Base-by-base conservation (phyloP, 768 basidiomycete species). In the Mycena venus region DNA sequence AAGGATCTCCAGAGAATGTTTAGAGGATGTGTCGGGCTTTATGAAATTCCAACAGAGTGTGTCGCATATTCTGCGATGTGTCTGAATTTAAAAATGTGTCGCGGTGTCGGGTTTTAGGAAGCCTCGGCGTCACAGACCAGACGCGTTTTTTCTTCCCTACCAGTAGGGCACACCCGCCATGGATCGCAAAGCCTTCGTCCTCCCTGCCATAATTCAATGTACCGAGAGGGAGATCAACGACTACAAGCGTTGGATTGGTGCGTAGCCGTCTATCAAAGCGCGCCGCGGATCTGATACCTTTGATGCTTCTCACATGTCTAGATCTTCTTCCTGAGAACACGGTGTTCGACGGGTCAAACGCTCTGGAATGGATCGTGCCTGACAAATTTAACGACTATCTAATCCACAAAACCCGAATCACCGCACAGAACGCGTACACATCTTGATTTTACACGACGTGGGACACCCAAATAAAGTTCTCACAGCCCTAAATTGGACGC, bases 181-280 rank as follows among this genome's bases (percentile, higher is more conserved):
- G n/a, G n/a, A n/a, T n/a, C n/a, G n/a, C n/a, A n/a, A n/a, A n/a
- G n/a, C n/a, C n/a, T n/a, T n/a, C n/a, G n/a, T n/a, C n/a, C n/a
- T n/a, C n/a, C n/a, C n/a, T n/a, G n/a, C n/a, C n/a, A n/a, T n/a
- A n/a, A n/a, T n/a, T n/a, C n/a, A n/a, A n/a, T n/a, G 40, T 17
- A 63, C 27, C 17, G 44, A 64, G 44, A 9, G 2, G 8, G 62
- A 64, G 14, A 64, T 64, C 44, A 29, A 49, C 17, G 62, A 64
- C 25, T 64, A 64, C 31, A 64, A 64, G 44, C 62, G 42, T 1
- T 64, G 44, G 62, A 47, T 64, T 25, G 44, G 62, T 49, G 62
- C 19, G 62, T 49, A 34, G 29, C n/a, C n/a, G n/a, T n/a, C n/a
- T n/a, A n/a, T n/a, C n/a, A n/a, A n/a, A n/a, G n/a, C n/a, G 14